A percentile compares a stretch with the other conserved stretches of the same genome.
Conservation (phyloP, 2,329 filamentous ascomycete genomes). For the Torrubiellomyces zombiae region DNA sequence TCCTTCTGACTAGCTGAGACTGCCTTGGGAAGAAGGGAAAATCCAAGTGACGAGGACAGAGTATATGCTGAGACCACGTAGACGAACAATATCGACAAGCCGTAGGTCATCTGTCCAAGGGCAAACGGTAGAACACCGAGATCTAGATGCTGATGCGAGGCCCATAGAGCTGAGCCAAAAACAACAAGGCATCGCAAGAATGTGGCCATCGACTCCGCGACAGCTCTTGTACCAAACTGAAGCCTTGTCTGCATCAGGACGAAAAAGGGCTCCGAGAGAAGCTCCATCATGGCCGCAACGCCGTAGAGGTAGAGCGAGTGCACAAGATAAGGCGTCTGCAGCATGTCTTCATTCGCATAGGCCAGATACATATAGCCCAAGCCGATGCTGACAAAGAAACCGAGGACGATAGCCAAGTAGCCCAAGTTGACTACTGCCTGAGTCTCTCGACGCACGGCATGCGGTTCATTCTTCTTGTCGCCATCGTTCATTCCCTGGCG, state of each 20-base stretch:
- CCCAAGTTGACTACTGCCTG: conserved; percentile 82
- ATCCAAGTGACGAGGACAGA: conserved; percentile 39
- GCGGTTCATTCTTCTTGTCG: conserved; percentile 3
- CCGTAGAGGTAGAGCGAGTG: conserved; percentile 37
- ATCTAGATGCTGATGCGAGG: conserved; percentile 28
- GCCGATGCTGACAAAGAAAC: conserved; percentile 42
- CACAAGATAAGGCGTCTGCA: conserved; percentile 46
- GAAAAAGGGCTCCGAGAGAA: conserved; percentile 77
- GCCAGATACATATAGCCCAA: conserved; percentile 54
- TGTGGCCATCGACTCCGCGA: conserved; percentile 70
- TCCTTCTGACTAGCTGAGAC: conserved; percentile 13
- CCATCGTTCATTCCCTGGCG: conserved; percentile 33
- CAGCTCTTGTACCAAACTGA: conserved; percentile 62
- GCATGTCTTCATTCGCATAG: conserved; percentile 27
- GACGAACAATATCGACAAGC: conserved; percentile 46
- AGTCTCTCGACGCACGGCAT: conserved; percentile 19
- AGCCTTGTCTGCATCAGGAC: conserved; percentile 71
- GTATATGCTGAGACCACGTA: conserved; percentile 48
- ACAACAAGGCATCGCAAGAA: conserved; percentile 61
- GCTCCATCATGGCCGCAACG: conserved; percentile 48
- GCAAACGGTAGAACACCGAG: conserved; percentile 79
- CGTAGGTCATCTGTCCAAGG: conserved; percentile 68
- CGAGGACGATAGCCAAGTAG: conserved; percentile 59
- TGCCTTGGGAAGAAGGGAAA: conserved; percentile 46
- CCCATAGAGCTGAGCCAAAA: conserved; percentile 52